phyloP scores from a whole-genome alignment of 768 basidiomycete species.

The Boletus rex-veris region DNA sequence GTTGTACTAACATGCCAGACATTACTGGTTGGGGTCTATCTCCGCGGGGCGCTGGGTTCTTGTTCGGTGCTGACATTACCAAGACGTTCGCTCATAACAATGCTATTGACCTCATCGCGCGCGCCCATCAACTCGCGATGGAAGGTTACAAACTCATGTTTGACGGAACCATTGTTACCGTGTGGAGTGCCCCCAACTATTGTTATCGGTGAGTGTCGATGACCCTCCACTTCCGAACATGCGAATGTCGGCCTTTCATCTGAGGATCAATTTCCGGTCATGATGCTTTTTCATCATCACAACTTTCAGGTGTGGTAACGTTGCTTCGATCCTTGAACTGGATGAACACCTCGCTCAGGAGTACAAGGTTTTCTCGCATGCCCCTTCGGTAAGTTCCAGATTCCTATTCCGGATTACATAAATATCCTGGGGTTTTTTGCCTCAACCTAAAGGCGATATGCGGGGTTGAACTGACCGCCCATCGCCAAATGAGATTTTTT shows the following conservation, averaged over 20 bases:
- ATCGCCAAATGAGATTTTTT: conserved; percentile 4
- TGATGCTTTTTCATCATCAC: conserved; percentile 11
- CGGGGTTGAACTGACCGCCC: conserved; percentile 19
- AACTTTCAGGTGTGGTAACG: conserved; percentile 79
- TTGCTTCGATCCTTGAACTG: conserved; percentile 90
- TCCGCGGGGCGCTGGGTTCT: conserved; percentile 94
- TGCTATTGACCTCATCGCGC: conserved; percentile 89
- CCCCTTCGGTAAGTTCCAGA: conserved; percentile 63
- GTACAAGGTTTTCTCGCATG: conserved; percentile 94
- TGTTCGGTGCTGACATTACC: conserved; percentile 91
- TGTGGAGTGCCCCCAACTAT: conserved; percentile 98
- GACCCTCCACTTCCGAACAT: conserved; percentile 10
- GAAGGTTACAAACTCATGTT: conserved; percentile 98
- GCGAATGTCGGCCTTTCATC: conserved; percentile 14
- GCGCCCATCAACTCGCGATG: conserved; percentile 98
- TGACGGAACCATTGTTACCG: conserved; percentile 90
- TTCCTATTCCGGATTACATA: conserved; percentile 9
- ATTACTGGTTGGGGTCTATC: conserved; percentile 95
- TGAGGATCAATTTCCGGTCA: conserved; percentile 25
- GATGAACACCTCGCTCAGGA: conserved; percentile 92
- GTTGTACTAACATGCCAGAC: conserved; percentile 45
- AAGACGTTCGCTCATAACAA: conserved; percentile 89
- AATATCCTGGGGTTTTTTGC: conserved; percentile 13
- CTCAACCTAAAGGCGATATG: conserved; percentile 23
- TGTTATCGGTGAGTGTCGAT: conserved; percentile 77